Evolutionary conservation across 805 yeast genomes (phyloP).

Genomic region (Zygotorulaspora danielsina): DNA sequence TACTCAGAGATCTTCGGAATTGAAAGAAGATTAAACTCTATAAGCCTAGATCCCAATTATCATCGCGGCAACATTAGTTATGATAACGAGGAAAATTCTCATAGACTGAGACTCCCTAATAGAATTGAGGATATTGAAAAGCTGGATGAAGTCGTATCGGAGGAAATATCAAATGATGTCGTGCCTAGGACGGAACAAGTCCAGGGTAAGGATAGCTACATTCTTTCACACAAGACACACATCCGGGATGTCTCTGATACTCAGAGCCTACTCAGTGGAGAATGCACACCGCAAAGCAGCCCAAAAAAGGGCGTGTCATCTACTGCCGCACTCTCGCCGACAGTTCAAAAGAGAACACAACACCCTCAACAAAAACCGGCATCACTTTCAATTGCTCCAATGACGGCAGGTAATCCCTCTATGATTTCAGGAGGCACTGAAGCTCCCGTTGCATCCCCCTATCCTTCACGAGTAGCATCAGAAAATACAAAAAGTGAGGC

Average conservation of each 20-base stretch:
- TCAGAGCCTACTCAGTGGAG: conserved; percentile 28
- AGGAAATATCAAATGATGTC: conserved; percentile 23
- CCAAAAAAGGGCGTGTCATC: conserved; percentile 18
- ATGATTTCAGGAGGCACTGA: conserved; percentile 7
- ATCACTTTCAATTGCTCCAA: conserved; percentile 5
- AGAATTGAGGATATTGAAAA: conserved; percentile 24
- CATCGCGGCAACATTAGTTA: conserved; percentile 6
- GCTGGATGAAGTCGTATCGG: conserved; percentile 19
- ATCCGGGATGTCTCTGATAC: conserved; percentile 32
- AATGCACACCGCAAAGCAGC: conserved; percentile 23
- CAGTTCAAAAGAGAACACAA: conserved; percentile 1
- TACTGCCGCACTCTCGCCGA: conserved; percentile 6
- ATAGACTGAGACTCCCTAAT: conserved; percentile 14
- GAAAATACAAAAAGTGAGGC: conserved; percentile 22
- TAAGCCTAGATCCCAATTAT: conserved; percentile 8
- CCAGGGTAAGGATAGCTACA: conserved; percentile 14
- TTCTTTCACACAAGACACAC: conserved; percentile 22
- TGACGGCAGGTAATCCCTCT: conserved; percentile 10
- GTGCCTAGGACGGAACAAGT: conserved; percentile 9
- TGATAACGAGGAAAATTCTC: conserved; percentile 1
- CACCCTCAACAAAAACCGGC: conserved; percentile 9
- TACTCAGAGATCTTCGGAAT: conserved; percentile 31
- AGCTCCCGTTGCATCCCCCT: neutral
- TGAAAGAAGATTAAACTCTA: conserved; percentile 24
- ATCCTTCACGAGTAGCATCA: conserved; percentile 1